Evolutionary conservation across 2,329 filamentous ascomycete species (phyloP).

Genomic region (Dothistroma pini): DNA sequence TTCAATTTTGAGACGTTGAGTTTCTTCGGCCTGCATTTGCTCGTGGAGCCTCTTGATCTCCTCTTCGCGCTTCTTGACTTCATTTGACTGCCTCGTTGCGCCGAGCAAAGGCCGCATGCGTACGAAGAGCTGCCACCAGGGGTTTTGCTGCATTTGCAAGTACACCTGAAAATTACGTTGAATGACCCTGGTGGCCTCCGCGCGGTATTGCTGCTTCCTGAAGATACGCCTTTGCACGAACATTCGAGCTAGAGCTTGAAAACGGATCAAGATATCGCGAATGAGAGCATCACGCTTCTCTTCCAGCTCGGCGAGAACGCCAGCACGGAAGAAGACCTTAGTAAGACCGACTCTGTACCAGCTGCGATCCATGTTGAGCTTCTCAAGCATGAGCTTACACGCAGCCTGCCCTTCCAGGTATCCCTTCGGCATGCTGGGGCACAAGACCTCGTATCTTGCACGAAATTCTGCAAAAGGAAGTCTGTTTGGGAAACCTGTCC

Average conservation of each 20-base stretch:
- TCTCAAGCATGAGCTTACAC: conserved; percentile 82
- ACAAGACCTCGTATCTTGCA: conserved; percentile 92
- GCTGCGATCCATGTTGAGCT: conserved; percentile 76
- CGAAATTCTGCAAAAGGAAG: conserved; percentile 91
- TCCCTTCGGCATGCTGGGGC: conserved; percentile 79
- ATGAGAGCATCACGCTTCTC: conserved; percentile 92
- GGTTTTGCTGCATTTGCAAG: conserved; percentile 80
- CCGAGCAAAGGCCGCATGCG: conserved; percentile 95
- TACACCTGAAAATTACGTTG: conserved; percentile 94
- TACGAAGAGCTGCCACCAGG: conserved; percentile 95
- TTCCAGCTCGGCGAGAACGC: conserved; percentile 93
- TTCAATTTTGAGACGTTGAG: conserved; percentile 74
- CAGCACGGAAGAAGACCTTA: conserved; percentile 97
- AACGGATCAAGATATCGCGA: conserved; percentile 85
- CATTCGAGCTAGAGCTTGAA: conserved; percentile 88
- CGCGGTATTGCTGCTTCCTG: conserved; percentile 89
- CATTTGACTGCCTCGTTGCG: conserved; percentile 82
- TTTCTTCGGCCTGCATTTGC: conserved; percentile 73
- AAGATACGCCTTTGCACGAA: conserved; percentile 84
- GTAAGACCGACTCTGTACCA: conserved; percentile 92
- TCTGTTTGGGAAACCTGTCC: conserved; percentile 94
- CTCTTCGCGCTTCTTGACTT: conserved; percentile 92
- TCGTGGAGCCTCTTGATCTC: conserved; percentile 84
- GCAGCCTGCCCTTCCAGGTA: conserved; percentile 88
- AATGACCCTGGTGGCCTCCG: conserved; percentile 91